Conservation (phyloP, 2,329 filamentous ascomycete genomes). For the Pestalotiopsis fici region DNA sequence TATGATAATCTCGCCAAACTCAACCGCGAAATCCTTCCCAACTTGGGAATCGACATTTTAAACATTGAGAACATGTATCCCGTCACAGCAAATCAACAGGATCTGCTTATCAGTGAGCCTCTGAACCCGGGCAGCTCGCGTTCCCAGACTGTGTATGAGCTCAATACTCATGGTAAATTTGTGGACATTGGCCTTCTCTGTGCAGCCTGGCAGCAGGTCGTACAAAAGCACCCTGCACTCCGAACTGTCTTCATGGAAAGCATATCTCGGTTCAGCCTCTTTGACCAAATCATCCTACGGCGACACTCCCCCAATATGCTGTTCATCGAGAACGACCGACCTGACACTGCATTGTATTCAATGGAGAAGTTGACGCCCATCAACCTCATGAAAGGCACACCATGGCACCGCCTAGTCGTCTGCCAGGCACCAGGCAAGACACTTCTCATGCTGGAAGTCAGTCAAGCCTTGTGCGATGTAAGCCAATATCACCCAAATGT, state of each 20-base stretch:
- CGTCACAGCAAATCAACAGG: constrained; percentile 48
- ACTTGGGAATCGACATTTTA: constrained; percentile 40
- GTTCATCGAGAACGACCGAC: constrained; percentile 47
- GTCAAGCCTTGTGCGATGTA: constrained; percentile 51
- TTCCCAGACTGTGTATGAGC: constrained; percentile 48
- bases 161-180: constrained; percentile 37
- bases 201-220: constrained; percentile 50
- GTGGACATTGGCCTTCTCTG: constrained; percentile 48
- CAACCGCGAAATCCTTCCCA: constrained; percentile 40
- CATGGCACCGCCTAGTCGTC: constrained; percentile 52
- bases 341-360: constrained; percentile 37
- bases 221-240: constrained; percentile 44
- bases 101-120: constrained; percentile 48
- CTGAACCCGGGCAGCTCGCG: constrained; percentile 42
- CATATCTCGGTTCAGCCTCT: constrained; percentile 47
- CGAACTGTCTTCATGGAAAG: constrained; percentile 55
- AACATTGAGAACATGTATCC: constrained; percentile 53
- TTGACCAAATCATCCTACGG: constrained; percentile 50
- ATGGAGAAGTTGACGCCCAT: constrained; percentile 45
- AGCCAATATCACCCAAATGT: constrained; percentile 3
- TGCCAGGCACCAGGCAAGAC: constrained; percentile 45
- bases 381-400: constrained; percentile 35
- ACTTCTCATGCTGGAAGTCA: constrained; percentile 50
- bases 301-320: constrained; percentile 52
- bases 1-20: constrained; percentile 47